These are phyloP conservation scores for Onygena corvina DNA, from an alignment of 2,329 filamentous ascomycete genomes.

Conservation along the genomic window DNA sequence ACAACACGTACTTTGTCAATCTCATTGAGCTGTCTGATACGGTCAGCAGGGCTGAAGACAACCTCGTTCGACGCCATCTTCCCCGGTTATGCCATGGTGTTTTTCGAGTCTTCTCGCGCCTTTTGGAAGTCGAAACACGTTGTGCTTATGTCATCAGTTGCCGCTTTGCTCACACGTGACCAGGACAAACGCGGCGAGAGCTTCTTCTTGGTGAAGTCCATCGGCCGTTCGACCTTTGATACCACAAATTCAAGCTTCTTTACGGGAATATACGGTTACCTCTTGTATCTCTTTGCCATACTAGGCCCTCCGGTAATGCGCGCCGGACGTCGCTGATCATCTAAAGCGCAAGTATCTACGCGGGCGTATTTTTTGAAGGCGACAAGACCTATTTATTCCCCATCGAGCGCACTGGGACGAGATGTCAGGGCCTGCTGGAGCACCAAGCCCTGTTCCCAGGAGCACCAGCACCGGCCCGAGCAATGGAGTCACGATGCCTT, in stretches of 20 bases:
- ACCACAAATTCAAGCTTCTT: not conserved
- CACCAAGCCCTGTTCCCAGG: constrained; percentile 39
- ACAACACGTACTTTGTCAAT: constrained; percentile 52
- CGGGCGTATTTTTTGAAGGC: too few species aligned
- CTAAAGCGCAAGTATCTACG: too few species aligned
- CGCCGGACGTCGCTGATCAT: too few species aligned
- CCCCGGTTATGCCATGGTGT: not conserved
- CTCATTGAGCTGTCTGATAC: constrained; percentile 65
- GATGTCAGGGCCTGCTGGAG: constrained; percentile 37
- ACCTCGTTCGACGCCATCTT: not conserved
- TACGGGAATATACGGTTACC: too few species aligned
- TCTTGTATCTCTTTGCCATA: too few species aligned
- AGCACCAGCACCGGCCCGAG: constrained; percentile 38
- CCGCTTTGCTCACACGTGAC: not conserved
- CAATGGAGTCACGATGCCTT: constrained; percentile 35
- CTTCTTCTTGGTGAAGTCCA: not conserved
- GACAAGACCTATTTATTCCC: too few species aligned
- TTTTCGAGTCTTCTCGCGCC: not conserved
- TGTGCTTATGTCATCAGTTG: not conserved
- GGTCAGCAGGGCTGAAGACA: constrained; percentile 57
- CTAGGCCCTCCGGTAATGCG: too few species aligned
- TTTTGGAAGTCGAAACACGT: not conserved
- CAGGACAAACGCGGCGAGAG: not conserved
- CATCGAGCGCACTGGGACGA: too few species aligned
- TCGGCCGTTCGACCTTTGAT: too few species aligned